Percentiles rank a stretch among this genome's conserved stretches.
phyloP scores from a whole-genome alignment of 495 filamentous ascomycete species.

The Aspergillus haitiensis region DNA sequence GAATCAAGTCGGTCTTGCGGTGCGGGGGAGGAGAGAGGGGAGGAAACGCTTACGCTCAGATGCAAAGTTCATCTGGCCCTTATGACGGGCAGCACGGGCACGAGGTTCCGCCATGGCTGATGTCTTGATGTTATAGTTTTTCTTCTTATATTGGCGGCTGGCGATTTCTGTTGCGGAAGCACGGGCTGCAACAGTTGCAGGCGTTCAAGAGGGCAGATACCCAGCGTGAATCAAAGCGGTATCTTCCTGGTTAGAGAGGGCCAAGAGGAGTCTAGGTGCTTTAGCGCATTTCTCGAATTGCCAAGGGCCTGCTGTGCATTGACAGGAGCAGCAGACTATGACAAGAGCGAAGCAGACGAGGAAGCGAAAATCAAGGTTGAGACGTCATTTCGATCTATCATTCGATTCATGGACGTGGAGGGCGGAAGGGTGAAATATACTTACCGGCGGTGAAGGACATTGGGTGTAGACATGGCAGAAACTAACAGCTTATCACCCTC shows the following conservation, averaged over 20 bases:
- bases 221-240: slow-evolving; percentile 29
- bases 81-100: slow-evolving; percentile 75
- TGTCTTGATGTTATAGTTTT: slow-evolving; percentile 15
- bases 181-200: not conserved
- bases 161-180: not conserved
- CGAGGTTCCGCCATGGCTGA: slow-evolving; percentile 63
- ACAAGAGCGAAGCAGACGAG: no score
- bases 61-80: slow-evolving; percentile 86
- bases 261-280: slow-evolving; percentile 21
- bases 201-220: slow-evolving; percentile 30
- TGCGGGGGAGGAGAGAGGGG: not conserved
- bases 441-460: slow-evolving; percentile 18
- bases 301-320: slow-evolving; percentile 4
- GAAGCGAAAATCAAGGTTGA: not conserved
- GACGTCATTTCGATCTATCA: not conserved
- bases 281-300: slow-evolving; percentile 20
- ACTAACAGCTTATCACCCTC: slow-evolving; percentile 3
- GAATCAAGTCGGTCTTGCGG: not conserved
- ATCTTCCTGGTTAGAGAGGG: slow-evolving; percentile 26
- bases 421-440: slow-evolving; percentile 8
- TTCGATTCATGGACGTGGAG: not conserved
- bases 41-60: slow-evolving; percentile 63
- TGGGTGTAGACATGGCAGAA: slow-evolving; percentile 21
- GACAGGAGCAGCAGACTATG: slow-evolving; percentile 8
- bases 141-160: not conserved